phyloP scores from a whole-genome alignment of 441 rosid genomes.

The Populus trichocarpa region DNA sequence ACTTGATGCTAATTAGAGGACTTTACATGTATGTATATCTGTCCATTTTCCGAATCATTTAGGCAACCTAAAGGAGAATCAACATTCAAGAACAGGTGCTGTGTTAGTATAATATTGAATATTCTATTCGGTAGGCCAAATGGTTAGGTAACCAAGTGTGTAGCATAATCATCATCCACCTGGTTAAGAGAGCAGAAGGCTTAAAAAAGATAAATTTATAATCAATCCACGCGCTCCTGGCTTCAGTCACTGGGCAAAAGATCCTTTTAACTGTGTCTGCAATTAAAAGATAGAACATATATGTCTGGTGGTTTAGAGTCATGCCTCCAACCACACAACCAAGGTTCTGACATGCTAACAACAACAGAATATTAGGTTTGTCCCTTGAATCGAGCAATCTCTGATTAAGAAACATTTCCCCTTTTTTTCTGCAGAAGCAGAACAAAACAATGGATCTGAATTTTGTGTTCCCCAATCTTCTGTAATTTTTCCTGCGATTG shows the following conservation, averaged over 20 bases:
- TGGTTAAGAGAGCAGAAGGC: background rate
- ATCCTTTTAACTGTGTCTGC: background rate
- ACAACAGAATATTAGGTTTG: background rate
- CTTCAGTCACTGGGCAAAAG: background rate
- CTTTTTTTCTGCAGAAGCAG: background rate
- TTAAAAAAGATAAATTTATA: too few species aligned
- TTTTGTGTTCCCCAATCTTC: background rate
- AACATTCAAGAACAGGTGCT: background rate
- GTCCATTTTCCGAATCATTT: background rate
- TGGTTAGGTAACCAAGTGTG: background rate
- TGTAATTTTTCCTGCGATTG: background rate
- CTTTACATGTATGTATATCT: background rate
- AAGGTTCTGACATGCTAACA: background rate
- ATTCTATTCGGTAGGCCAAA: background rate
- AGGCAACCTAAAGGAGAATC: background rate
- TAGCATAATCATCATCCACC: background rate
- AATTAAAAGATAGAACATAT: background rate
- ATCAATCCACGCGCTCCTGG: background rate
- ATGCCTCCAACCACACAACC: background rate
- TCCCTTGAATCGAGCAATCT: background rate
- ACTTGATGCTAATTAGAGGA: background rate
- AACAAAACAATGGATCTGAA: background rate
- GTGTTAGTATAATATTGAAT: background rate
- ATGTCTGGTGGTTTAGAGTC: background rate
- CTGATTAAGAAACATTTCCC: background rate